Percentiles rank a stretch among this genome's conserved stretches.
These are phyloP conservation scores for Xylaria castorea DNA, from an alignment of 495 filamentous ascomycete species.

Conservation along the genomic window DNA sequence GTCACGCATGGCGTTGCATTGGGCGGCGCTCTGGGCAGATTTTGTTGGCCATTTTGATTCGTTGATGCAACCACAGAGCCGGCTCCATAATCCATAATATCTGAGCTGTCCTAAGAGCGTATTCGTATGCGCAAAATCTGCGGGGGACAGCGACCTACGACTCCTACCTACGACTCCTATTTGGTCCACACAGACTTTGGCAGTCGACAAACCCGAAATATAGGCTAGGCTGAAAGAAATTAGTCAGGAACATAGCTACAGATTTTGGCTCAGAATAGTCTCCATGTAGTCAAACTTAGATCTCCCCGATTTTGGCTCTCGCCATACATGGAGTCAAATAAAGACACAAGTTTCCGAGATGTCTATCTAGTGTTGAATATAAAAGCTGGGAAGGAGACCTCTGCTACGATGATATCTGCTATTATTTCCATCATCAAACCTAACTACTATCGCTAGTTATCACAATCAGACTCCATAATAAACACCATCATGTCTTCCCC, in stretches of 20 bases:
- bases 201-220: not conserved
- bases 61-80: not conserved
- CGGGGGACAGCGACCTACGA: too few species aligned
- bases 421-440: too few species aligned
- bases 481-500: not conserved
- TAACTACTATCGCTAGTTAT: not conserved
- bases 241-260: not conserved
- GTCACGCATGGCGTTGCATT: not conserved
- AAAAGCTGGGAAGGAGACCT: not conserved
- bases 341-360: not conserved
- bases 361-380: not conserved
- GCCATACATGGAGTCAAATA: not conserved
- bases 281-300: not conserved
- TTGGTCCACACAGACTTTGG: not conserved
- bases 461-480: not conserved
- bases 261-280: not conserved
- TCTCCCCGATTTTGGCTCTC: not conserved
- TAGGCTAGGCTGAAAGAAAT: too few species aligned
- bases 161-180: not conserved
- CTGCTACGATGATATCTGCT: not conserved
- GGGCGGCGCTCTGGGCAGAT: not conserved
- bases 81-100: not conserved
- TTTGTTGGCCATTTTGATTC: constrained; percentile 5
- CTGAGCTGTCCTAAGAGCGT: not conserved
- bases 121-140: not conserved